phyloP scores from a whole-genome alignment of 2,329 filamentous ascomycete genomes.

The Cadophora luteo-olivacea region DNA sequence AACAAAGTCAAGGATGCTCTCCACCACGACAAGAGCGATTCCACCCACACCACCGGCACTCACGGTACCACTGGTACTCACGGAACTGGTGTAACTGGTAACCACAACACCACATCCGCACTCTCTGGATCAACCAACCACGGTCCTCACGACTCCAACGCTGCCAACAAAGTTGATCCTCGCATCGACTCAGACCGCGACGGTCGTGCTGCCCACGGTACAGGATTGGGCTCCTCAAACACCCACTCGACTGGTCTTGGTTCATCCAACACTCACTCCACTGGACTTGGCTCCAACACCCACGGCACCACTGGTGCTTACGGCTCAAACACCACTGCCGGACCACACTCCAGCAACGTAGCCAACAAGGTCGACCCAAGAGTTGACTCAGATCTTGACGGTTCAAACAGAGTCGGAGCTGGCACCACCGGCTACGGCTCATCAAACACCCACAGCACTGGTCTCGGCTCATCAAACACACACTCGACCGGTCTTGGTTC shows the following conservation, averaged over 20 bases:
- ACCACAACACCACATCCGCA: constrained; percentile 1
- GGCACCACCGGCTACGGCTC: constrained; percentile 23
- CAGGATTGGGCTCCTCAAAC: neutral
- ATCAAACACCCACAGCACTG: neutral
- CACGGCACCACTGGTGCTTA: neutral
- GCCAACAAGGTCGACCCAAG: constrained; percentile 50
- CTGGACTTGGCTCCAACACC: constrained; percentile 18
- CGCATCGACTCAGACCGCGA: neutral
- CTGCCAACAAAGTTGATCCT: constrained; percentile 8
- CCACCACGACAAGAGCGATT: constrained; percentile 37
- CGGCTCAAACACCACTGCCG: constrained; percentile 24
- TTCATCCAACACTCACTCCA: too few species aligned
- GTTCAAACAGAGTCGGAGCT: constrained; percentile 22
- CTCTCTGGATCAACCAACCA: constrained; percentile 10
- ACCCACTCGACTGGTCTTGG: too few species aligned
- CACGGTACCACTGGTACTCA: constrained; percentile 28
- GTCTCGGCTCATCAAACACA: constrained; percentile 10
- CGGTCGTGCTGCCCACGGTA: constrained; percentile 6
- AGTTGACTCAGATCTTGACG: constrained; percentile 26
- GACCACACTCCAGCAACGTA: constrained; percentile 34
- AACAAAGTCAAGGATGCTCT: constrained; percentile 56
- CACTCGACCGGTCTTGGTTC: constrained; percentile 16
- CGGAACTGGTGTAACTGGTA: constrained; percentile 35
- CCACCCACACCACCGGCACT: constrained; percentile 30
- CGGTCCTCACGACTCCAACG: constrained; percentile 4